Conservation (phyloP, 2,329 filamentous ascomycete genomes). For the Hypoxylon sp. region DNA sequence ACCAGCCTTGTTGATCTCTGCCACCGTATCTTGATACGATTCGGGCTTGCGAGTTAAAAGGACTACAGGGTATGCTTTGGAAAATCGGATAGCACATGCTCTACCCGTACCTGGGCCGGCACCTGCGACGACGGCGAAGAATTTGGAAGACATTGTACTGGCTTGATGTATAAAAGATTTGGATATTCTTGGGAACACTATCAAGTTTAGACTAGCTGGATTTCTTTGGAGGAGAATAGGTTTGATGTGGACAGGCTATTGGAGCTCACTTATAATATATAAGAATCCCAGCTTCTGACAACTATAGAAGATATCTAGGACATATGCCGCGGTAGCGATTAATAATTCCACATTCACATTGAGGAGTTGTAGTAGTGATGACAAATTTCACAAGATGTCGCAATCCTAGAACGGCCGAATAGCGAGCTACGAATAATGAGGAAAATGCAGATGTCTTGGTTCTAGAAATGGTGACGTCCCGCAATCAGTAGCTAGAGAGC, state of each 20-base stretch:
- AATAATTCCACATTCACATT: slow-evolving; percentile 38
- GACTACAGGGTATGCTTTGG: slow-evolving; percentile 78
- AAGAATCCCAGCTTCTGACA: slow-evolving; percentile 6
- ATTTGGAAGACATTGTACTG: slow-evolving; percentile 57
- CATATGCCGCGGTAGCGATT: slow-evolving; percentile 33
- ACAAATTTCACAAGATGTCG: slow-evolving; percentile 45
- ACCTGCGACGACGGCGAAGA: slow-evolving; percentile 79
- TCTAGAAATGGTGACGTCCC: slow-evolving; percentile 31
- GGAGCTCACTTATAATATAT: slow-evolving; percentile 23
- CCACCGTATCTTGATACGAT: slow-evolving; percentile 75
- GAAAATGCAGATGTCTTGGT: slow-evolving; percentile 17
- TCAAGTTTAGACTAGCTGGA: slow-evolving; percentile 3
- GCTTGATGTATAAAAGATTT: slow-evolving; percentile 2
- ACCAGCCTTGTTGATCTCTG: slow-evolving; percentile 76
- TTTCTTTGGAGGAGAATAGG: slow-evolving; percentile 5
- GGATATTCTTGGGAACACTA: slow-evolving; percentile 27
- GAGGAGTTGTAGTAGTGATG: slow-evolving; percentile 35
- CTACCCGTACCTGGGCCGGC: slow-evolving; percentile 77
- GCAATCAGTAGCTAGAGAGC: slow-evolving; percentile 38
- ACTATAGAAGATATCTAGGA: slow-evolving; percentile 13
- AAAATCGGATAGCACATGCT: slow-evolving; percentile 70
- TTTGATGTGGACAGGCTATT: slow-evolving; percentile 16
- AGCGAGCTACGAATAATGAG: slow-evolving; percentile 23
- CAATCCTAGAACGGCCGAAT: slow-evolving; percentile 41
- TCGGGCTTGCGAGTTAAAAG: slow-evolving; percentile 78